Conservation (phyloP, 176 grass and related monocot genomes). For the Eragrostis nindensis region DNA sequence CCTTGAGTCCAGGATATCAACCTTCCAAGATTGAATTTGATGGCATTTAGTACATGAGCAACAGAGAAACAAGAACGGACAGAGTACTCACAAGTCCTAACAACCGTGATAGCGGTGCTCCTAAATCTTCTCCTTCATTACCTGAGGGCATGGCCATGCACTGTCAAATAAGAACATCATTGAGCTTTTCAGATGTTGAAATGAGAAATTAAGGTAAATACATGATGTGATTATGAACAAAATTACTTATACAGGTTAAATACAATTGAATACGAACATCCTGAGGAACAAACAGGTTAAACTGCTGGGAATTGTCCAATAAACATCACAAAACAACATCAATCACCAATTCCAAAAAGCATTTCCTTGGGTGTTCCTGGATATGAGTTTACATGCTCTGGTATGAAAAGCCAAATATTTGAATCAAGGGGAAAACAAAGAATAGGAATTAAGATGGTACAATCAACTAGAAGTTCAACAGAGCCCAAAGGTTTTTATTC, state of each 20-base stretch:
- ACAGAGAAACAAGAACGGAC: neutral
- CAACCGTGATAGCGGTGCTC: constrained; percentile 48
- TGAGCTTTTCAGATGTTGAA: neutral
- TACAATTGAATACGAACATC: neutral
- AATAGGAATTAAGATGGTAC: neutral
- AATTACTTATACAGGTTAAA: neutral
- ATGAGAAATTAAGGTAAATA: neutral
- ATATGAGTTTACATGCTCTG: neutral
- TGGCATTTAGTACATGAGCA: neutral
- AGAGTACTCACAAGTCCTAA: constrained; percentile 60
- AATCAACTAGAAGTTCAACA: neutral
- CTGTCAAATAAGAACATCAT: constrained; percentile 40
- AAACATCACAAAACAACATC: neutral
- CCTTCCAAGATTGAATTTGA: neutral
- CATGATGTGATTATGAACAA: constrained; percentile 15
- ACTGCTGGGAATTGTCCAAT: neutral
- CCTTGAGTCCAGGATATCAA: neutral
- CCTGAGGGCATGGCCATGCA: constrained; percentile 54
- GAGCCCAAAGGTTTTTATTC: neutral
- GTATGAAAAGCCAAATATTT: neutral
- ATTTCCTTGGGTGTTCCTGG: neutral
- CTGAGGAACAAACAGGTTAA: neutral
- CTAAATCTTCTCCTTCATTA: constrained; percentile 63
- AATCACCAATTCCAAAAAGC: neutral
- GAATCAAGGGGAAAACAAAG: neutral